These are phyloP conservation scores for Beauveria bassiana DNA, from an alignment of 2,329 filamentous ascomycete genomes.

Conservation along the genomic window DNA sequence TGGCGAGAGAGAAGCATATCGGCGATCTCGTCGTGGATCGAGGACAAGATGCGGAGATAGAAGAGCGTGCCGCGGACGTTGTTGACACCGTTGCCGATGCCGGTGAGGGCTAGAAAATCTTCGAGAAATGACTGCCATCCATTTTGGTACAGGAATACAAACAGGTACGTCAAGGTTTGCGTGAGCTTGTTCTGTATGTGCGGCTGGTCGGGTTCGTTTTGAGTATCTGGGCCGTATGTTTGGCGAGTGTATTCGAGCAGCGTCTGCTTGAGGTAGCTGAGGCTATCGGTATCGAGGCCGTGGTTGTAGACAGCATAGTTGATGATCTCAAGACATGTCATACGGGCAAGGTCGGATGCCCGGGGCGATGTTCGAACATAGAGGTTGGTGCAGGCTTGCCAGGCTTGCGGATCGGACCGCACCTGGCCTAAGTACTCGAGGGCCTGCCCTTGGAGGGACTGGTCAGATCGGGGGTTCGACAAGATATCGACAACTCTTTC, in stretches of 20 bases:
- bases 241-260: constrained; percentile 74
- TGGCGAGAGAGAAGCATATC: constrained; percentile 80
- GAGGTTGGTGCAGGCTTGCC: constrained; percentile 81
- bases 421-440: constrained; percentile 74
- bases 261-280: constrained; percentile 71
- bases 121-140: constrained; percentile 89
- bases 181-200: constrained; percentile 94
- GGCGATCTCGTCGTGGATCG: constrained; percentile 94
- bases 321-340: constrained; percentile 85
- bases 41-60: constrained; percentile 80
- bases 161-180: constrained; percentile 90
- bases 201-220: constrained; percentile 58
- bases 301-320: constrained; percentile 86
- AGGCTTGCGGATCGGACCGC: constrained; percentile 73
- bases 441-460: constrained; percentile 69
- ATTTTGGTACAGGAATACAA: constrained; percentile 75
- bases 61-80: constrained; percentile 73
- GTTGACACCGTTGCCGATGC: constrained; percentile 52
- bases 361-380: constrained; percentile 68
- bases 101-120: constrained; percentile 74
- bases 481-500: constrained; percentile 94
- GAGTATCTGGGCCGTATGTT: constrained; percentile 57
- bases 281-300: constrained; percentile 62
- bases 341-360: constrained; percentile 73
- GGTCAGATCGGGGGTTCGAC: constrained; percentile 72